phyloP scores from a whole-genome alignment of 2,329 filamentous ascomycete species.

The Sphaerostilbella broomeana region DNA sequence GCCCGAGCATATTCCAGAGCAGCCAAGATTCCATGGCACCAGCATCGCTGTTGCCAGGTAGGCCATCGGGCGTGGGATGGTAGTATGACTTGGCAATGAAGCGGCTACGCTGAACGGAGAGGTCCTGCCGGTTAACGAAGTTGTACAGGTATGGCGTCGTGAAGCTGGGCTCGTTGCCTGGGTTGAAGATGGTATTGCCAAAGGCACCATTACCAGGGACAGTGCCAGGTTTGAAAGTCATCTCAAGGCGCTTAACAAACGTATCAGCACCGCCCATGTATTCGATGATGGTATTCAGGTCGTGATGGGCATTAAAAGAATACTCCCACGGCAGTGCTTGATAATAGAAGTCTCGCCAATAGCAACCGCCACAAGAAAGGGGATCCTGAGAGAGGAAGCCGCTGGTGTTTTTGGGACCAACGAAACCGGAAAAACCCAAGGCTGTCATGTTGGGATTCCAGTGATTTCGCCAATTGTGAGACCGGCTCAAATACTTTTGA shows the following conservation, averaged over 20 bases:
- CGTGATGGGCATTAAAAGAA: slow-evolving; percentile 63
- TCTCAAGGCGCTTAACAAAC: slow-evolving; percentile 54
- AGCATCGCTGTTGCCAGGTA: slow-evolving; percentile 65
- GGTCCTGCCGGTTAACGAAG: slow-evolving; percentile 56
- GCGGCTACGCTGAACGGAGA: slow-evolving; percentile 52
- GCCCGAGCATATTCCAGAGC: slow-evolving; percentile 61
- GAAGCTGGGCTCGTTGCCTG: slow-evolving; percentile 63
- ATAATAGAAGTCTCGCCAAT: slow-evolving; percentile 56
- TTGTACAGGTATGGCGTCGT: slow-evolving; percentile 63
- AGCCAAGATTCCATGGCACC: slow-evolving; percentile 68
- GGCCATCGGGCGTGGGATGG: slow-evolving; percentile 44
- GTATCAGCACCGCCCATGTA: slow-evolving; percentile 47
- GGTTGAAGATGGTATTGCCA: slow-evolving; percentile 56
- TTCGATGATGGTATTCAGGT: slow-evolving; percentile 48
- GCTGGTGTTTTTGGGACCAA: slow-evolving; percentile 52
- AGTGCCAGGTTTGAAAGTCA: slow-evolving; percentile 49
- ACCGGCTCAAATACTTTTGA: slow-evolving; percentile 54
- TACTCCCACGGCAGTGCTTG: slow-evolving; percentile 59
- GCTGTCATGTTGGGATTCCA: slow-evolving; percentile 56
- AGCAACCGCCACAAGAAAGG: slow-evolving; percentile 54
- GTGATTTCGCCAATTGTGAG: slow-evolving; percentile 64
- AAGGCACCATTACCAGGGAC: slow-evolving; percentile 37
- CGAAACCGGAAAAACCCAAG: slow-evolving; percentile 57
- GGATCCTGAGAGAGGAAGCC: slow-evolving; percentile 49
- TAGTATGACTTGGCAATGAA: slow-evolving; percentile 55